Conservation (phyloP, 2,329 filamentous ascomycete species). For the Talaromyces sp. region DNA sequence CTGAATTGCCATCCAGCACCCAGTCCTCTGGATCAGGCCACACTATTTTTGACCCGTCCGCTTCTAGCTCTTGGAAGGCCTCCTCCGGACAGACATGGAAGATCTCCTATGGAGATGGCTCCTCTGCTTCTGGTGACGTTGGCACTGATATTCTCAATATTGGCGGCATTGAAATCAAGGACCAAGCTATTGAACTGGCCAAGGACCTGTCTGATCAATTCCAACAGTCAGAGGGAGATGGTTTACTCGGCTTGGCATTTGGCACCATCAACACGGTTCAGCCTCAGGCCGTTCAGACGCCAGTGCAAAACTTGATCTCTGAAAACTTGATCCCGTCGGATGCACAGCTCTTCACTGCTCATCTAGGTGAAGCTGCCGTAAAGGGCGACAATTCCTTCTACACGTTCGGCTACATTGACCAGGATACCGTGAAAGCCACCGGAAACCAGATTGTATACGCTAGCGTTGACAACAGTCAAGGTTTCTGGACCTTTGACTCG, state of each 20-base stretch:
- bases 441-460: slow-evolving; percentile 56
- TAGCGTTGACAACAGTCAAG: slow-evolving; percentile 57
- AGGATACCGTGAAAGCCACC: slow-evolving; percentile 53
- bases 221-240: slow-evolving; percentile 52
- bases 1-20: slow-evolving; percentile 41
- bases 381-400: slow-evolving; percentile 55
- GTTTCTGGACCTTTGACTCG: slow-evolving; percentile 65
- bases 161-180: slow-evolving; percentile 57
- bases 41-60: slow-evolving; percentile 54
- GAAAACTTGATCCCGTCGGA: slow-evolving; percentile 51
- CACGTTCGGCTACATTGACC: slow-evolving; percentile 68
- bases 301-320: slow-evolving; percentile 64
- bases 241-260: slow-evolving; percentile 63
- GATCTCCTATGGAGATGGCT: slow-evolving; percentile 64
- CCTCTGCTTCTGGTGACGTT: slow-evolving; percentile 60
- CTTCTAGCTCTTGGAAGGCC: slow-evolving; percentile 57
- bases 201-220: slow-evolving; percentile 56
- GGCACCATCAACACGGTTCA: slow-evolving; percentile 59
- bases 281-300: slow-evolving; percentile 53
- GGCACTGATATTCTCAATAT: slow-evolving; percentile 59
- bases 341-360: slow-evolving; percentile 59
- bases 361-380: slow-evolving; percentile 51
- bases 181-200: slow-evolving; percentile 62
- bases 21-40: slow-evolving; percentile 38
- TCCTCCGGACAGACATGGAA: slow-evolving; percentile 52